Conservation (phyloP, 768 basidiomycete species). For the Calocybe cyanea region DNA sequence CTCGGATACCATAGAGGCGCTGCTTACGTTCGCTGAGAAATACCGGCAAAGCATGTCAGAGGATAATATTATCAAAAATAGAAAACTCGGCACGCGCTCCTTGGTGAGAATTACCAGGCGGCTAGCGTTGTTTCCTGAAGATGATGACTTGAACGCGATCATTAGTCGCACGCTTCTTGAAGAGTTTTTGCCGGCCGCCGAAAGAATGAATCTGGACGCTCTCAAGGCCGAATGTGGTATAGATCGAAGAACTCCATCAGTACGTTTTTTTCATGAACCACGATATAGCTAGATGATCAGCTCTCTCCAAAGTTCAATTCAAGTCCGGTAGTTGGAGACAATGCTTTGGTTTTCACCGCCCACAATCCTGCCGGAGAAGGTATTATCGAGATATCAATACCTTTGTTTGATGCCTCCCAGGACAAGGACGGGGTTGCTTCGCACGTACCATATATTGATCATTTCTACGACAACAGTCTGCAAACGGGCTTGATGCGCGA, state of each 20-base stretch:
- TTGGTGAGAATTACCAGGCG: conserved; percentile 52
- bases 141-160: conserved; percentile 42
- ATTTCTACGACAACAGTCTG: conserved; percentile 67
- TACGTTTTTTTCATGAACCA: conserved; percentile 21
- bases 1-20: conserved; percentile 26
- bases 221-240: conserved; percentile 51
- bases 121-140: conserved; percentile 41
- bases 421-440: conserved; percentile 55
- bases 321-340: conserved; percentile 34
- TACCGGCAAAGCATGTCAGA: conserved; percentile 53
- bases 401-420: conserved; percentile 42
- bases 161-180: conserved; percentile 48
- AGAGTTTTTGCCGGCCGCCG: conserved; percentile 59
- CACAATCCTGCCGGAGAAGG: conserved; percentile 31
- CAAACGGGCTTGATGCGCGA: conserved; percentile 68
- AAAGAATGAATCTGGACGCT: conserved; percentile 49
- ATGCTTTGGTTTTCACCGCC: conserved; percentile 43
- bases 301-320: conserved; percentile 42
- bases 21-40: conserved; percentile 53
- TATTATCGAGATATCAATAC: conserved; percentile 34
- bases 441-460: conserved; percentile 64
- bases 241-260: conserved; percentile 34
- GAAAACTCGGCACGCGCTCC: conserved; percentile 59
- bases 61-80: conserved; percentile 56
- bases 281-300: conserved; percentile 4